A percentile compares a stretch with the other conserved stretches of the same genome.
phyloP scores from a whole-genome alignment of 495 filamentous ascomycete genomes.

The Annulohypoxylon moriforme region DNA sequence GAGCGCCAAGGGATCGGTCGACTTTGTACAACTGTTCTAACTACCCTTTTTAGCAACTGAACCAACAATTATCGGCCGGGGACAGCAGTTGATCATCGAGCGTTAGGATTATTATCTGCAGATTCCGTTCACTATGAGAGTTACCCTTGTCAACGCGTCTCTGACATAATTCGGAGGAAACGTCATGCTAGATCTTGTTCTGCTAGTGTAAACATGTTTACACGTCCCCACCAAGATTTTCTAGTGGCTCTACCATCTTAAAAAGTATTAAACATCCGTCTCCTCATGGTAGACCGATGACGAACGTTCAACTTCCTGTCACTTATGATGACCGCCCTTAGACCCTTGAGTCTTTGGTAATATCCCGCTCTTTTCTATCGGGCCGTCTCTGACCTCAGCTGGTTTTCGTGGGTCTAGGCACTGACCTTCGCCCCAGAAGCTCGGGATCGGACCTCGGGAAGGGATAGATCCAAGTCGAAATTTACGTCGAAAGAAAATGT shows the following conservation, averaged over 20 bases:
- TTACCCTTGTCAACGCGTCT: background rate
- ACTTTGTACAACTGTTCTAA: background rate
- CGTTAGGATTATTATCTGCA: background rate
- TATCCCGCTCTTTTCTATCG: slow-evolving; percentile 27
- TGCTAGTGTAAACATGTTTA: background rate
- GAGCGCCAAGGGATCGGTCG: slow-evolving; percentile 23
- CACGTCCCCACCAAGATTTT: background rate
- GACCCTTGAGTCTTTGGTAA: slow-evolving; percentile 9
- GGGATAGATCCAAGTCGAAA: background rate
- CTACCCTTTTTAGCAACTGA: background rate
- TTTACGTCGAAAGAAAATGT: slow-evolving; percentile 16
- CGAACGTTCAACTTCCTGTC: background rate
- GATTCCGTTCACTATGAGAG: background rate
- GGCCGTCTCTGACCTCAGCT: slow-evolving; percentile 25
- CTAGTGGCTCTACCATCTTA: background rate
- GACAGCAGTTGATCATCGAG: background rate
- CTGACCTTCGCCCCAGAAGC: slow-evolving; percentile 1
- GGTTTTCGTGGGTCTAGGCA: background rate
- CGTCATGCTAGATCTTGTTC: slow-evolving; percentile 2
- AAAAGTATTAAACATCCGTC: background rate
- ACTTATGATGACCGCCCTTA: background rate
- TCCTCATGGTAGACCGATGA: slow-evolving; percentile 8
- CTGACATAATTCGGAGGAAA: background rate
- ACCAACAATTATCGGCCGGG: background rate
- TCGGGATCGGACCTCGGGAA: slow-evolving; percentile 18